Evolutionary conservation across 768 basidiomycete species (phyloP).

Genomic region (Rhizopogon vesiculosus): DNA sequence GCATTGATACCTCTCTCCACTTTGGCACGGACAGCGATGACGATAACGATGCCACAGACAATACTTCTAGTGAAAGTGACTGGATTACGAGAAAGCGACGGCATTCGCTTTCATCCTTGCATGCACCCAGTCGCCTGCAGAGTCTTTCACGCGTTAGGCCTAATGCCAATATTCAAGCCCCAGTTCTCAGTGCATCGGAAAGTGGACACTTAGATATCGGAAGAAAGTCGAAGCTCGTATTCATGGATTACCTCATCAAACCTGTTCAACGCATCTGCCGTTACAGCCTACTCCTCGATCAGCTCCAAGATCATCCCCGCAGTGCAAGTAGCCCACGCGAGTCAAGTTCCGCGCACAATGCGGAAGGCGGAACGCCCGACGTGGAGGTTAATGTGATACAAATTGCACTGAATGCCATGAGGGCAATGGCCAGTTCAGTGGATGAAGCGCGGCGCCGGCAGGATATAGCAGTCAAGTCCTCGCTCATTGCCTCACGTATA

Average conservation of each 20-base stretch:
- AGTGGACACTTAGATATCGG: constrained; percentile 20
- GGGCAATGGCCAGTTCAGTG: constrained; percentile 68
- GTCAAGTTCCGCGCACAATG: neutral
- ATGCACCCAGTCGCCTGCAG: constrained; percentile 35
- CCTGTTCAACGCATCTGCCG: constrained; percentile 96
- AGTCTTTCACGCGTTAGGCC: constrained; percentile 30
- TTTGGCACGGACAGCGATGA: constrained; percentile 11
- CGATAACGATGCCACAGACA: neutral
- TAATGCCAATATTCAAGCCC: constrained; percentile 27
- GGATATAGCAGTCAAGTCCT: constrained; percentile 61
- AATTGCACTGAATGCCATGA: constrained; percentile 66
- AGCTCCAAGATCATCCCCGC: constrained; percentile 36
- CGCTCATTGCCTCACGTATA: constrained; percentile 66
- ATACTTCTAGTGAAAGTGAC: constrained; percentile 6
- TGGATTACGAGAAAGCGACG: constrained; percentile 33
- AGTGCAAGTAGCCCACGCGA: neutral
- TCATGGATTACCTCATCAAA: constrained; percentile 91
- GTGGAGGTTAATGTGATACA: constrained; percentile 13
- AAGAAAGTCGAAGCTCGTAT: constrained; percentile 45
- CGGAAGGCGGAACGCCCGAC: neutral
- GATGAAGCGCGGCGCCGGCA: constrained; percentile 74
- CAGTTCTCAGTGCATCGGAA: constrained; percentile 23
- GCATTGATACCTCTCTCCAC: constrained; percentile 12
- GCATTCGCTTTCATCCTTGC: constrained; percentile 49
- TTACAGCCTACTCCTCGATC: constrained; percentile 86